Conservation (phyloP, 352 stramenopile species). For the Phytophthora pluvialis region DNA sequence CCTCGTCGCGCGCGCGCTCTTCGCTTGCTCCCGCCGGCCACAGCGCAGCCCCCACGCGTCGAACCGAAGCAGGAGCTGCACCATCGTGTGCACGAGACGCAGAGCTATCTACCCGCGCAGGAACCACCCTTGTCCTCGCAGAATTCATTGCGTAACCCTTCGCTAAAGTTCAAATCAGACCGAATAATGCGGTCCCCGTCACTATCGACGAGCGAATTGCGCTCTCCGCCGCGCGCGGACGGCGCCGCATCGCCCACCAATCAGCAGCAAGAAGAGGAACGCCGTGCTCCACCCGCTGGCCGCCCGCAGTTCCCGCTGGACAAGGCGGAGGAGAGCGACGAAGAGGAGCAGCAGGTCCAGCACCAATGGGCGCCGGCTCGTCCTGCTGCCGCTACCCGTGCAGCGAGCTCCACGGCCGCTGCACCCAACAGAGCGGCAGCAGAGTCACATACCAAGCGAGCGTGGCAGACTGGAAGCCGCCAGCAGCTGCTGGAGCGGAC, state of each 20-base stretch:
- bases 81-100: background rate
- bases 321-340: conserved; percentile 27
- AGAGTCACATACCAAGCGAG: conserved; percentile 10
- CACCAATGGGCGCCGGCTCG: background rate
- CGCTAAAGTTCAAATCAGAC: background rate
- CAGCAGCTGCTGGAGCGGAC: conserved; percentile 26
- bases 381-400: conserved; percentile 4
- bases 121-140: background rate
- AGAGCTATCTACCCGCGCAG: background rate
- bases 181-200: conserved; percentile 24
- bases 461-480: conserved; percentile 10
- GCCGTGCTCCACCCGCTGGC: background rate
- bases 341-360: conserved; percentile 7
- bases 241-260: conserved; percentile 4
- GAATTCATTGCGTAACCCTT: conserved; percentile 7
- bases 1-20: background rate
- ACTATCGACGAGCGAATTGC: background rate
- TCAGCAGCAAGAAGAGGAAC: conserved; percentile 24
- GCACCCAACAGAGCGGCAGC: background rate
- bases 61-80: background rate
- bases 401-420: background rate
- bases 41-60: background rate
- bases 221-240: conserved; percentile 3
- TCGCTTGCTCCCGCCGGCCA: background rate
- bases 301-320: background rate